These are phyloP conservation scores for Lactuca saligna DNA, from an alignment of 129 eudicot species.

Conservation along the genomic window DNA sequence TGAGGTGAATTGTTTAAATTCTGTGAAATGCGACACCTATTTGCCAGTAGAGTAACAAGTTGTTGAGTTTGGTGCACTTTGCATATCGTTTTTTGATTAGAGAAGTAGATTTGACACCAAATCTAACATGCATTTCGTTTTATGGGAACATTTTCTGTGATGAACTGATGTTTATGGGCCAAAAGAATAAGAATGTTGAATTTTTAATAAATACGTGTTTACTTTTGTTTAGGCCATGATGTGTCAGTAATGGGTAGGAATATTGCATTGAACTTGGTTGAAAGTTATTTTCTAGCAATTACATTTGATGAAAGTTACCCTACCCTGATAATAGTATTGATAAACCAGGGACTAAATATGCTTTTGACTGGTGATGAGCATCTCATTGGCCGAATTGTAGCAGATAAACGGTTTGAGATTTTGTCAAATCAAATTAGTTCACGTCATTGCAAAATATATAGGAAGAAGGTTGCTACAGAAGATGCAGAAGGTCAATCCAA, in stretches of 20 bases:
- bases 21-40: neutral
- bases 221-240: neutral
- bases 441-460: constrained; percentile 69
- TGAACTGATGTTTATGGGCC: neutral
- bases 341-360: constrained; percentile 75
- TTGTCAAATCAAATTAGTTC: constrained; percentile 71
- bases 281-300: constrained; percentile 10
- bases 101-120: neutral
- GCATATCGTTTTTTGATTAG: neutral
- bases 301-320: constrained; percentile 12
- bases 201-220: neutral
- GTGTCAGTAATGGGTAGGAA: neutral
- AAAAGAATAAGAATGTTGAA: neutral
- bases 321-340: constrained; percentile 29
- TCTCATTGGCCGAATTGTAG: constrained; percentile 74
- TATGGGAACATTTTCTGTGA: neutral
- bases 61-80: neutral
- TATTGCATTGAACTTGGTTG: constrained; percentile 2
- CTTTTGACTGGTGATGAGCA: constrained; percentile 76
- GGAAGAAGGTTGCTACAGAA: constrained; percentile 59
- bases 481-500: constrained; percentile 52
- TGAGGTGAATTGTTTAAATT: constrained; percentile 17
- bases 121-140: neutral
- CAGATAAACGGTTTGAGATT: constrained; percentile 62
- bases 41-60: neutral